These are phyloP conservation scores for Rhinocladiella mackenziei DNA, from an alignment of 2,329 filamentous ascomycete genomes.

Conservation along the genomic window DNA sequence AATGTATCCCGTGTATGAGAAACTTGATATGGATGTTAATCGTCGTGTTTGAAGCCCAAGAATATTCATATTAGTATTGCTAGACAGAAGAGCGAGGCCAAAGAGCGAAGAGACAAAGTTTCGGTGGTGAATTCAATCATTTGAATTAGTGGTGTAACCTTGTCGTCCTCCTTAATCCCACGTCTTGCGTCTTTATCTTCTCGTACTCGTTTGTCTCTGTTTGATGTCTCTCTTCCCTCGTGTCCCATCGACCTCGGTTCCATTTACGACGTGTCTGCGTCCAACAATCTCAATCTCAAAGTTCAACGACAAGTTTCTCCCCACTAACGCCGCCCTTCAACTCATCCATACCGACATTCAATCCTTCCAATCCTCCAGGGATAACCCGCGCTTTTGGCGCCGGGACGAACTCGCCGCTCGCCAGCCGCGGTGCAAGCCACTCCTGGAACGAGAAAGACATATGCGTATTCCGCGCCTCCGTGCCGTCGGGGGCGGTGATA, in stretches of 20 bases:
- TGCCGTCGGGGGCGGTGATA: slow-evolving; percentile 1
- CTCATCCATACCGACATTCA: slow-evolving; percentile 10
- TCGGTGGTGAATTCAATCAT: no score
- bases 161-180: no score
- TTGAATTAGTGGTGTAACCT: no score
- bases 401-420: slow-evolving; percentile 4
- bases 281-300: not conserved
- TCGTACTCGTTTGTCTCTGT: no score
- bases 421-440: slow-evolving; percentile 10
- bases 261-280: not conserved
- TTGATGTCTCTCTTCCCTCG: not conserved
- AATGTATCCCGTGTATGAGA: no score
- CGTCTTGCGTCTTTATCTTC: no score
- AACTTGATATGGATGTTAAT: no score
- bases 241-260: not conserved
- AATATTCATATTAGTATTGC: no score
- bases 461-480: not conserved
- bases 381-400: slow-evolving; percentile 4
- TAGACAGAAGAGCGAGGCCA: no score
- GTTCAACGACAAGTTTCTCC: slow-evolving; percentile 13
- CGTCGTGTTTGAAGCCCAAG: not conserved
- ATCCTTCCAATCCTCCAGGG: not conserved
- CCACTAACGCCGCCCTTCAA: slow-evolving; percentile 12
- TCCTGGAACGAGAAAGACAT: slow-evolving; percentile 6
- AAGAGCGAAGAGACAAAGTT: no score